Percentiles rank a stretch among this genome's conserved stretches.
Conservation (phyloP, 2,329 filamentous ascomycete species). For the Fusarium buxicola region DNA sequence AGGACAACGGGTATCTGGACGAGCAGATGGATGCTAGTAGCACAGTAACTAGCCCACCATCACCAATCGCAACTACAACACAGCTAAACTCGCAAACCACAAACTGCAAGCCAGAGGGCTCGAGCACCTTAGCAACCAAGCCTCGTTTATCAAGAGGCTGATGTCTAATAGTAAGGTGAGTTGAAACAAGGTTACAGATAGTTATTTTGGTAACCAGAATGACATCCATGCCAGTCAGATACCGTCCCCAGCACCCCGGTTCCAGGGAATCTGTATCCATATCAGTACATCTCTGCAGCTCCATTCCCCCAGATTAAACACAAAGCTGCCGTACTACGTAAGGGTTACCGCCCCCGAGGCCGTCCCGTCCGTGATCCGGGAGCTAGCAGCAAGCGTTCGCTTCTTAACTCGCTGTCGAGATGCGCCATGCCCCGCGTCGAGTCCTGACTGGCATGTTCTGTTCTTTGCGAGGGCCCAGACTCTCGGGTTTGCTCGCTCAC, state of each 20-base stretch:
- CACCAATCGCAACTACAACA: neutral
- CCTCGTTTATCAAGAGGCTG: neutral
- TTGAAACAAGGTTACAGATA: neutral
- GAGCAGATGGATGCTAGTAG: too few species aligned
- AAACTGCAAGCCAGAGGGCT: neutral
- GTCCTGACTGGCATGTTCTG: too few species aligned
- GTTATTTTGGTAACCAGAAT: neutral
- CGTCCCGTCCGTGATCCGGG: too few species aligned
- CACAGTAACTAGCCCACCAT: too few species aligned
- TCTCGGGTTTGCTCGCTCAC: too few species aligned
- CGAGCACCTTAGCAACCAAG: neutral
- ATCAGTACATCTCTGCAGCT: slow-evolving; percentile 9
- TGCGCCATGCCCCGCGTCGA: too few species aligned
- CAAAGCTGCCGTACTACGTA: neutral
- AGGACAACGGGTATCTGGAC: too few species aligned
- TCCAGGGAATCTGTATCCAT: neutral
- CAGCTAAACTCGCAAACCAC: neutral
- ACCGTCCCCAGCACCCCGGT: slow-evolving; percentile 1
- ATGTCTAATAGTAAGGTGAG: neutral
- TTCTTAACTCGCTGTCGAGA: too few species aligned
- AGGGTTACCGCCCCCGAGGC: neutral
- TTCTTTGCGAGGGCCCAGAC: too few species aligned
- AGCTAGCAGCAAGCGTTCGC: too few species aligned
- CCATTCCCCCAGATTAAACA: slow-evolving; percentile 4
- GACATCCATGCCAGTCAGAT: neutral